Percentiles rank a stretch among this genome's conserved stretches.
Evolutionary conservation across 495 filamentous ascomycete species (phyloP).

Genomic region (Neurospora tetrasperma): DNA sequence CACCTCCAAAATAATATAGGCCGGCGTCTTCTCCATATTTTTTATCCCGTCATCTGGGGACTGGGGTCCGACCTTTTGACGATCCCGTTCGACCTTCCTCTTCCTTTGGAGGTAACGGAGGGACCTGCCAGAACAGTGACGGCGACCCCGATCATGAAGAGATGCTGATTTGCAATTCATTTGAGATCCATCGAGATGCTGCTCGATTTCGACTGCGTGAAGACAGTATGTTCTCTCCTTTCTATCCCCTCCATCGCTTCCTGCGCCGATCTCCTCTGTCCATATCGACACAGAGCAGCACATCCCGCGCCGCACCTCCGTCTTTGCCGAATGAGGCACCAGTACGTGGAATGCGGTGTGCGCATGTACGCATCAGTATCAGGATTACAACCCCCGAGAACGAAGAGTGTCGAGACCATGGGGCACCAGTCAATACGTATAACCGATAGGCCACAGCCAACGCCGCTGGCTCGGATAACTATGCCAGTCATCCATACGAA

Average conservation of each 20-base stretch:
- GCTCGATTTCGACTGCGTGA: background rate
- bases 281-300: background rate
- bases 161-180: background rate
- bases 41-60: background rate
- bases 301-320: background rate
- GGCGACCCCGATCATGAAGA: background rate
- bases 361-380: background rate
- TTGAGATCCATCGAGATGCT: background rate
- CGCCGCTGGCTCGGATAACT: background rate
- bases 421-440: background rate
- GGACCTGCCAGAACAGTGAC: background rate
- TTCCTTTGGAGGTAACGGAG: background rate
- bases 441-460: background rate
- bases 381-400: background rate
- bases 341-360: background rate
- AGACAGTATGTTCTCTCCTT: background rate
- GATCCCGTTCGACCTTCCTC: background rate
- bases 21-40: background rate
- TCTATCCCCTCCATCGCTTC: background rate
- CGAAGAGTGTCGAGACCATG: background rate
- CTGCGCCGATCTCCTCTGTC: background rate
- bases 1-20: background rate
- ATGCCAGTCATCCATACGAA: background rate
- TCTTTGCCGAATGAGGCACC: background rate
- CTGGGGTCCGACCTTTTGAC: background rate